These are phyloP conservation scores for Termitomyces bulborhizus DNA, from an alignment of 768 basidiomycete species.

Conservation along the genomic window DNA sequence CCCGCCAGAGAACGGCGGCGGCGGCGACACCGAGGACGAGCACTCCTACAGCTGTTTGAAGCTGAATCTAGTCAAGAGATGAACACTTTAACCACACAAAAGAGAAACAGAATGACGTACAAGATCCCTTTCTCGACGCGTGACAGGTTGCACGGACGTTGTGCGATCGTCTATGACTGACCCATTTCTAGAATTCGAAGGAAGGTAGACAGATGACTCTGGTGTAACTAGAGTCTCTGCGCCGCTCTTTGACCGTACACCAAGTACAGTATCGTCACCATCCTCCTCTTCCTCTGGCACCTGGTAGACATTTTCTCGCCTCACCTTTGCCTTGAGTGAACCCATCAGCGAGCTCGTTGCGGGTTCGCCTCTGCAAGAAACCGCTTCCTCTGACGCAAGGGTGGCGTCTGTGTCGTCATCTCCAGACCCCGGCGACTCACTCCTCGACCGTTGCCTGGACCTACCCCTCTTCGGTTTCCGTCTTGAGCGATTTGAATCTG, in stretches of 20 bases:
- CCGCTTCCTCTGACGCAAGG: conserved; percentile 29
- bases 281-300: conserved; percentile 19
- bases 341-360: background rate
- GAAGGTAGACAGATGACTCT: conserved; percentile 21
- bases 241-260: conserved; percentile 12
- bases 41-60: conserved; percentile 58
- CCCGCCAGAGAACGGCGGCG: conserved; percentile 68
- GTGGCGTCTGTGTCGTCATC: conserved; percentile 21
- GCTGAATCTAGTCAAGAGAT: conserved; percentile 23
- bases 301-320: conserved; percentile 15
- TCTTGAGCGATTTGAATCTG: conserved; percentile 51
- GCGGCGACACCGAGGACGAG: conserved; percentile 63
- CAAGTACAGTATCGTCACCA: conserved; percentile 18
- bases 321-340: conserved; percentile 5
- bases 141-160: conserved; percentile 1
- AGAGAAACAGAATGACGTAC: conserved; percentile 11
- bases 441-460: conserved; percentile 18
- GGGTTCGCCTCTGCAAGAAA: conserved; percentile 15
- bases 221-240: conserved; percentile 21
- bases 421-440: conserved; percentile 13
- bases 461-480: conserved; percentile 27
- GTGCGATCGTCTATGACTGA: conserved; percentile 3
- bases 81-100: background rate
- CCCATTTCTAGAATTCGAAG: conserved; percentile 4
- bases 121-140: conserved; percentile 8